These are phyloP conservation scores for Triticum turgidum DNA, from an alignment of 176 grass and related monocot genomes.

Conservation along the genomic window DNA sequence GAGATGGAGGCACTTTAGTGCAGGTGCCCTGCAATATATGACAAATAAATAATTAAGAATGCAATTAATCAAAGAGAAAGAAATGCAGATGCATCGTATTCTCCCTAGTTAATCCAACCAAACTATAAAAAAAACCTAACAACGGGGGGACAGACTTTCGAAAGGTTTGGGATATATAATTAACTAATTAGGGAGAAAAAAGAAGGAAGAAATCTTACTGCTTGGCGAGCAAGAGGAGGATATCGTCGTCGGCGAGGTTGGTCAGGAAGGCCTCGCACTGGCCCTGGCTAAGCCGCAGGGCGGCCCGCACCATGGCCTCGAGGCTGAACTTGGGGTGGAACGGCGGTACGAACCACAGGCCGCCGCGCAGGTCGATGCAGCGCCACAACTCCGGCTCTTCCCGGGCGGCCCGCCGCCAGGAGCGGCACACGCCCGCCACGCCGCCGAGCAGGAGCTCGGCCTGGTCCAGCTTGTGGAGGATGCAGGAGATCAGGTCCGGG, in stretches of 20 bases:
- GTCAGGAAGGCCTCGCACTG: not conserved
- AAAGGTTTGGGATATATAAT: not conserved
- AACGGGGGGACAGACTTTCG: not conserved
- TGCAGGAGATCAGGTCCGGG: no score
- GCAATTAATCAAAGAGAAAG: no score
- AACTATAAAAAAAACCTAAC: not conserved
- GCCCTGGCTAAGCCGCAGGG: not conserved
- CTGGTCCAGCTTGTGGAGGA: no score
- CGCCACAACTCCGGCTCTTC: constrained; percentile 28
- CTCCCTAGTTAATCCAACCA: not conserved
- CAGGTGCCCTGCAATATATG: not conserved
- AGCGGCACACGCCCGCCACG: no score
- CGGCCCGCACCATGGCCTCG: not conserved
- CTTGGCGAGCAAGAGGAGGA: not conserved
- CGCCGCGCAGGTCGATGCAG: not conserved
- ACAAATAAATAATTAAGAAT: not conserved
- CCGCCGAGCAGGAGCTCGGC: no score
- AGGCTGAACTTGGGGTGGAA: no score
- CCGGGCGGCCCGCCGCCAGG: not conserved
- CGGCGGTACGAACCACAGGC: not conserved
- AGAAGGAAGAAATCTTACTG: not conserved
- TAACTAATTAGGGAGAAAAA: not conserved
- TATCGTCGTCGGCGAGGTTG: not conserved
- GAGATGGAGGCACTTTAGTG: not conserved
- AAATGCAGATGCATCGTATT: not conserved